Evolutionary conservation across 192 early-diverging fungal species (phyloP).

Genomic region (Lobosporangium transversale): DNA sequence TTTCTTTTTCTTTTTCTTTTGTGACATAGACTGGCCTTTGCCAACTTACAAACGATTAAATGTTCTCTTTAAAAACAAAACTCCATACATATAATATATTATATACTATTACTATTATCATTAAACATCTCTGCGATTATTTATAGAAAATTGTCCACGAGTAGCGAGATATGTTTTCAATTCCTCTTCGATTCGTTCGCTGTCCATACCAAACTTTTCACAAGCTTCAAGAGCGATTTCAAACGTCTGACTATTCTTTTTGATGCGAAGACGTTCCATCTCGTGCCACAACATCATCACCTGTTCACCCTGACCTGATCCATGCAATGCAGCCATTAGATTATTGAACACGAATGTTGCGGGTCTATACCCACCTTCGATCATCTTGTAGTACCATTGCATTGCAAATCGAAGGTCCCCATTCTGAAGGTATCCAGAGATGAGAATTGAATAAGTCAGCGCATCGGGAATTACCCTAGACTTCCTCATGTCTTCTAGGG

Average conservation of each 20-base stretch:
- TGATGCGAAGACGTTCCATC: conserved; percentile 7
- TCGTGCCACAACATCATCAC: conserved; percentile 30
- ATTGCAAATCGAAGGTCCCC: conserved; percentile 43
- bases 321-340: conserved; percentile 44
- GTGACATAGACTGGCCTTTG: no score
- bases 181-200: conserved; percentile 22
- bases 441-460: conserved; percentile 44
- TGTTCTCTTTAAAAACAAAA: no score
- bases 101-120: no score
- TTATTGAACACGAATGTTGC: conserved; percentile 34
- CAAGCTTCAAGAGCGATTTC: conserved; percentile 39
- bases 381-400: conserved; percentile 51
- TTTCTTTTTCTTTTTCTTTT: no score
- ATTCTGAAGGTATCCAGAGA: conserved; percentile 47
- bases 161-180: conserved; percentile 14
- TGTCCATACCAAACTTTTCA: conserved; percentile 27
- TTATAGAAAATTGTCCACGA: not conserved
- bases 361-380: conserved; percentile 17
- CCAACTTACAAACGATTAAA: no score
- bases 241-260: conserved; percentile 34
- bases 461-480: conserved; percentile 23
- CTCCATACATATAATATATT: no score
- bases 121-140: no score
- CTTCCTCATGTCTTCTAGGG: conserved; percentile 31
- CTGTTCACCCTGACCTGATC: conserved; percentile 37